Base-by-base conservation (phyloP, 768 basidiomycete species). In the Xanthoconium stramineum region DNA sequence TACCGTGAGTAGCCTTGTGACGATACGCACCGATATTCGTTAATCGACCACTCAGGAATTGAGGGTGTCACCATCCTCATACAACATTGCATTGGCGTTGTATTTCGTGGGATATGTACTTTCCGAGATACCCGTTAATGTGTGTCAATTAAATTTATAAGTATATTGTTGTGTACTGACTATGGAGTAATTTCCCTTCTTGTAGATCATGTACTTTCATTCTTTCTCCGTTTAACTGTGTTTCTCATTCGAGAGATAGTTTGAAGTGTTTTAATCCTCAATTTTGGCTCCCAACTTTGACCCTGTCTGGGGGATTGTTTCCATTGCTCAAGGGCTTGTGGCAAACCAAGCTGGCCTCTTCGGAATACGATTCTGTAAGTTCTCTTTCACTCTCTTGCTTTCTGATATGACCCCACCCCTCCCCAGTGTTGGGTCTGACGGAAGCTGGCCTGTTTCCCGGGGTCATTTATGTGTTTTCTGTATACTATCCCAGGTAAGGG, bases 381-480 rank as follows among this genome's bases (percentile, higher is more conserved):
- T 39, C 14, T 44, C 55, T 33, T 17, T 43, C 9, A 30, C 24
- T 32, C 24, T 40, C 20, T n/a, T 36, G 30, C 3, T 28, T 29
- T 15, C 29, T 28, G 40, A n/a, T 50, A 33, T 45, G 12, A 33
- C 55, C n/a, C 5, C 4, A 8, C 9, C 38, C 13, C 6, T 50
- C 24, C 4, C 24, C 24, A 84, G 82, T 83, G 35, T 75, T 85
- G 3, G 84, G 83, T 17, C 72, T 72, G 11, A 76, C 83, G 0
- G 83, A 85, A 72, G 83, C 83, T n/a, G 83, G 83, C 35, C 54
- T 82, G 30, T 82, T 83, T 62, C 81, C 81, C 9, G 82, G 82
- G n/a, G 76, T 80, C 4, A 75, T 84, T 29, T 84, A 79, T 61
- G 62, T 83, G 5, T 83, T 85, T 61, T 83, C 82, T 7, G 77